These are phyloP conservation scores for Rubia yunnanensis DNA, from an alignment of 257 asterid species.

Conservation along the genomic window DNA sequence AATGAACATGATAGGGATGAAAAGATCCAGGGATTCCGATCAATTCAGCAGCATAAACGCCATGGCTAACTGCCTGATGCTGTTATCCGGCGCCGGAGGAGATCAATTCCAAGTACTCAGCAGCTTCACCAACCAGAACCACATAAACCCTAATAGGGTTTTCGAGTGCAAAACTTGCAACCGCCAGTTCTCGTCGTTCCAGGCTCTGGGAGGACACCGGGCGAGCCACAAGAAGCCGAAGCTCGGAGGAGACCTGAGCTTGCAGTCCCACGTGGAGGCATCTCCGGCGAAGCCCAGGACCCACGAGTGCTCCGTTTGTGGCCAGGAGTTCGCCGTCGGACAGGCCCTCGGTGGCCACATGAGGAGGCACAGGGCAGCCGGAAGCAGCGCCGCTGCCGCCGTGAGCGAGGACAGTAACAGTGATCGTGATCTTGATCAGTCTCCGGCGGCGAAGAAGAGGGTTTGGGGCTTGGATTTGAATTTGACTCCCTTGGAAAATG, in stretches of 20 bases:
- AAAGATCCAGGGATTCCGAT: slow-evolving; percentile 15
- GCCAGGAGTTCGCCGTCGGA: slow-evolving; percentile 28
- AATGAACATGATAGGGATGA: slow-evolving; percentile 11
- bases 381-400: not conserved
- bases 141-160: slow-evolving; percentile 15
- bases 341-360: slow-evolving; percentile 43
- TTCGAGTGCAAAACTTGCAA: slow-evolving; percentile 40
- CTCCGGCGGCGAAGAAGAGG: slow-evolving; percentile 12
- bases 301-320: slow-evolving; percentile 36
- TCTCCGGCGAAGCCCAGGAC: slow-evolving; percentile 24
- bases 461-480: slow-evolving; percentile 34
- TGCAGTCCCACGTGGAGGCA: slow-evolving; percentile 3
- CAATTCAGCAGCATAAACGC: slow-evolving; percentile 16
- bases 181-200: slow-evolving; percentile 31
- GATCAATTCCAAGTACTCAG: not conserved
- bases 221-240: slow-evolving; percentile 37
- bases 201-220: slow-evolving; percentile 39
- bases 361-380: slow-evolving; percentile 27
- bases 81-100: slow-evolving; percentile 11
- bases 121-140: not conserved
- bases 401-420: not conserved
- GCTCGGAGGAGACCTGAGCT: slow-evolving; percentile 13
- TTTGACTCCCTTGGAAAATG: slow-evolving; percentile 32
- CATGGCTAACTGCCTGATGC: slow-evolving; percentile 30
- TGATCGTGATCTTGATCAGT: not conserved